phyloP scores from a whole-genome alignment of 768 basidiomycete species.

The Mycena chlorophos region DNA sequence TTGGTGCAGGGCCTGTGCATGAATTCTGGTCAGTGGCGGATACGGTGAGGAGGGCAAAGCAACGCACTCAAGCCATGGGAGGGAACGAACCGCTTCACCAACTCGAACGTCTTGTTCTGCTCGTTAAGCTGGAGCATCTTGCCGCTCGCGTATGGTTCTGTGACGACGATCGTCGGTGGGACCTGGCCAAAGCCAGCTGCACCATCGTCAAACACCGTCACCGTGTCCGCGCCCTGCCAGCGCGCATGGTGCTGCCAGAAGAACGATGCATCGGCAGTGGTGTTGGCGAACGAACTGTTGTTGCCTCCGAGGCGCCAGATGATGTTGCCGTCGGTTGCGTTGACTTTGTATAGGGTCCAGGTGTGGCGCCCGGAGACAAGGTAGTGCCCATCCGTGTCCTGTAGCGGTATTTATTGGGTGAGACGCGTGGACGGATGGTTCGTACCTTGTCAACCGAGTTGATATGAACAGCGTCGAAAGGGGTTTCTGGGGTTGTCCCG shows the following conservation, averaged over 20 bases:
- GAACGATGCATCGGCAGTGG: conserved; percentile 7
- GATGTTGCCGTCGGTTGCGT: conserved; percentile 20
- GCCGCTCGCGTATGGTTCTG: conserved; percentile 11
- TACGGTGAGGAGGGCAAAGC: neutral
- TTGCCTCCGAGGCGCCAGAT: conserved; percentile 24
- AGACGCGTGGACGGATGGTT: neutral
- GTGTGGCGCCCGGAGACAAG: conserved; percentile 22
- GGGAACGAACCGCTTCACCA: conserved; percentile 10
- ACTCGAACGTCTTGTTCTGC: conserved; percentile 6
- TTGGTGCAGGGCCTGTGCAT: conserved; percentile 1
- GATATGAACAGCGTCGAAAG: conserved; percentile 11
- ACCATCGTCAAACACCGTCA: conserved; percentile 15
- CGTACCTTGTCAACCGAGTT: conserved; percentile 12
- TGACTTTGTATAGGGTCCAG: conserved; percentile 20
- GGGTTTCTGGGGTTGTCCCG: neutral
- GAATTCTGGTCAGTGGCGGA: neutral
- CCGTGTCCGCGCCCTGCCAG: conserved; percentile 14
- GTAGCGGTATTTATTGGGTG: neutral
- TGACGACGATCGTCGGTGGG: neutral
- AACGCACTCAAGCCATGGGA: conserved; percentile 8
- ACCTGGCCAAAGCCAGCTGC: conserved; percentile 8
- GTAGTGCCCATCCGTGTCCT: conserved; percentile 21
- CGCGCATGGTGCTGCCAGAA: conserved; percentile 24
- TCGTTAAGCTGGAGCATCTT: conserved; percentile 13
- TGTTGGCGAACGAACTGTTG: conserved; percentile 15